phyloP scores from a whole-genome alignment of 371 early-diverging fungal genomes.

The Haplosporangium sp. region DNA sequence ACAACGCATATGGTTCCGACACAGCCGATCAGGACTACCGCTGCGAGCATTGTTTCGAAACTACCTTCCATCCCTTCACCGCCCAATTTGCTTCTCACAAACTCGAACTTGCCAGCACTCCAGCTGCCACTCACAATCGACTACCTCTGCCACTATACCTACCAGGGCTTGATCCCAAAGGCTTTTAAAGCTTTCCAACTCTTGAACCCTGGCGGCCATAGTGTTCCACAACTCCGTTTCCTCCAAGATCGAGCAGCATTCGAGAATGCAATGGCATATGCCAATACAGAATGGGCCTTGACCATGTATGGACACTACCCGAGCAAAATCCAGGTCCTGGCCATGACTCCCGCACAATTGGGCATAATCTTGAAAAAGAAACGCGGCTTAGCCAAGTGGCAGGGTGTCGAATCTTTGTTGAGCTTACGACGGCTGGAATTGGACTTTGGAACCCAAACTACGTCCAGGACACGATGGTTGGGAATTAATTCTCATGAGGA shows the following conservation, averaged over 20 bases:
- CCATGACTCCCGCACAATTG: slow-evolving; percentile 34
- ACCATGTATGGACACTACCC: slow-evolving; percentile 27
- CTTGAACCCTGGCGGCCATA: slow-evolving; percentile 1
- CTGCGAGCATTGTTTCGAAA: too few relatives aligned
- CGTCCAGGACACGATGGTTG: background rate
- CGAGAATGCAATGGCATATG: background rate
- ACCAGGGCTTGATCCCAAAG: slow-evolving; percentile 25
- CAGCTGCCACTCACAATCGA: slow-evolving; percentile 23
- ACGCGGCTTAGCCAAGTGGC: background rate
- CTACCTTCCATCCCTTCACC: too few relatives aligned
- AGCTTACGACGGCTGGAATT: slow-evolving; percentile 32
- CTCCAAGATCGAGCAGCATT: background rate
- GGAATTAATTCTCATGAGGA: background rate
- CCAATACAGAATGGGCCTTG: background rate
- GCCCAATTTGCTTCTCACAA: too few relatives aligned
- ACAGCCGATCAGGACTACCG: too few relatives aligned
- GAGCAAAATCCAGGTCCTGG: slow-evolving; percentile 21
- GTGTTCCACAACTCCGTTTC: background rate
- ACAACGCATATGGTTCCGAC: too few relatives aligned
- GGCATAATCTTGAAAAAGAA: slow-evolving; percentile 2
- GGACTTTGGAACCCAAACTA: slow-evolving; percentile 11
- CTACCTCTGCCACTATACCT: slow-evolving; percentile 33
- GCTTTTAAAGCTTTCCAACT: slow-evolving; percentile 11
- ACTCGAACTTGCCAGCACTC: background rate
- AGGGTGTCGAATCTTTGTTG: slow-evolving; percentile 13